phyloP scores from a whole-genome alignment of 208 protist species.

The Leishmania turanica region DNA sequence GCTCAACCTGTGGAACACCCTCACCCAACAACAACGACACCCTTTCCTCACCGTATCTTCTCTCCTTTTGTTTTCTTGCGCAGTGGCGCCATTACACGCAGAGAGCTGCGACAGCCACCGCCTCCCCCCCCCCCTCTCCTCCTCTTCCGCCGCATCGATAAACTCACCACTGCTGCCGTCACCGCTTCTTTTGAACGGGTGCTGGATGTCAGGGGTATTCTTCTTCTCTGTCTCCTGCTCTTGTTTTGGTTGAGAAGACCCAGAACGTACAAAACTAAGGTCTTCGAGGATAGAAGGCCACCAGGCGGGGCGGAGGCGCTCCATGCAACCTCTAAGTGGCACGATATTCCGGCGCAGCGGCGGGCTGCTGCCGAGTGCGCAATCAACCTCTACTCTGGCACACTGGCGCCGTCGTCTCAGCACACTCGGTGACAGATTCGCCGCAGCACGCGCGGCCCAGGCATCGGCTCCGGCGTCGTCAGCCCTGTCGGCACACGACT shows the following conservation, averaged over 20 bases:
- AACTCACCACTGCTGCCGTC: neutral
- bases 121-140: no score
- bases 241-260: neutral
- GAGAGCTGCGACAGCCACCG: neutral
- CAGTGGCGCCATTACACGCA: neutral
- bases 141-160: no score
- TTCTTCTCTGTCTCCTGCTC: neutral
- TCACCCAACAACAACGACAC: neutral
- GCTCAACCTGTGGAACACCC: neutral
- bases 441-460: neutral
- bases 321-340: neutral
- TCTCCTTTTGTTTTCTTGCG: neutral
- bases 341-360: neutral
- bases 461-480: neutral
- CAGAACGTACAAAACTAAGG: neutral
- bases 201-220: neutral
- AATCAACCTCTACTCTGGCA: neutral
- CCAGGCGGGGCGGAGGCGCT: neutral
- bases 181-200: neutral
- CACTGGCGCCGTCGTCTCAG: neutral
- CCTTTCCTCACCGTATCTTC: neutral
- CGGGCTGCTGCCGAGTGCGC: neutral
- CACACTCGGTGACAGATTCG: neutral
- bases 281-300: neutral
- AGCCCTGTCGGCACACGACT: constrained; percentile 23